These are phyloP conservation scores for Candida xyloterini DNA, from an alignment of 805 yeast genomes.

Conservation along the genomic window DNA sequence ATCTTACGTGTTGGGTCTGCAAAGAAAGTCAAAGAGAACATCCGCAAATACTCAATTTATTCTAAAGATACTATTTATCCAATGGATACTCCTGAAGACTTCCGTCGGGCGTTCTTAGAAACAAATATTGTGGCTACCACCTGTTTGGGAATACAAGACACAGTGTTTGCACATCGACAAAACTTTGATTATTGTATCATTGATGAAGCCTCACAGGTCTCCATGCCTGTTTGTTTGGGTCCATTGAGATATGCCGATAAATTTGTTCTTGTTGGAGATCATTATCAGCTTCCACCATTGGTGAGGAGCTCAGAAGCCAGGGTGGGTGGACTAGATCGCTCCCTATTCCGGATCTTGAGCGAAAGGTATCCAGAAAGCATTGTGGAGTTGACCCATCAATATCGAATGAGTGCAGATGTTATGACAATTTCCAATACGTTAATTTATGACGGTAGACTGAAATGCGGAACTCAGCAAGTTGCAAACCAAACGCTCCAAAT, in stretches of 20 bases:
- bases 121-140: constrained; percentile 86
- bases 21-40: constrained; percentile 58
- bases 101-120: constrained; percentile 43
- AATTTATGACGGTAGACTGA: constrained; percentile 70
- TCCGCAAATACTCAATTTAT: constrained; percentile 50
- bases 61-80: constrained; percentile 30
- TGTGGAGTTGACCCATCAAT: constrained; percentile 77
- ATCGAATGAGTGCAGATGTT: constrained; percentile 89
- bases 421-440: constrained; percentile 79
- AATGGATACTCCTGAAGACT: constrained; percentile 41
- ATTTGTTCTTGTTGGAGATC: constrained; percentile 95
- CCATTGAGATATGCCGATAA: constrained; percentile 75
- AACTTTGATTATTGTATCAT: constrained; percentile 89
- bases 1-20: constrained; percentile 68
- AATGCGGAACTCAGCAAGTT: constrained; percentile 68
- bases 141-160: constrained; percentile 70
- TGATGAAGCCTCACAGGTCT: constrained; percentile 95
- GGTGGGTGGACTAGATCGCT: constrained; percentile 61
- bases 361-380: constrained; percentile 71
- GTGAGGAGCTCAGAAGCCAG: constrained; percentile 68
- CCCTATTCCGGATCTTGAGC: constrained; percentile 73
- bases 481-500: constrained; percentile 55
- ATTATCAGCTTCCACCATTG: constrained; percentile 87
- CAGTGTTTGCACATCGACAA: constrained; percentile 49
- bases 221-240: constrained; percentile 87